Evolutionary conservation across 768 basidiomycete genomes (phyloP).

Genomic region (Paxillus ammoniavirescens): DNA sequence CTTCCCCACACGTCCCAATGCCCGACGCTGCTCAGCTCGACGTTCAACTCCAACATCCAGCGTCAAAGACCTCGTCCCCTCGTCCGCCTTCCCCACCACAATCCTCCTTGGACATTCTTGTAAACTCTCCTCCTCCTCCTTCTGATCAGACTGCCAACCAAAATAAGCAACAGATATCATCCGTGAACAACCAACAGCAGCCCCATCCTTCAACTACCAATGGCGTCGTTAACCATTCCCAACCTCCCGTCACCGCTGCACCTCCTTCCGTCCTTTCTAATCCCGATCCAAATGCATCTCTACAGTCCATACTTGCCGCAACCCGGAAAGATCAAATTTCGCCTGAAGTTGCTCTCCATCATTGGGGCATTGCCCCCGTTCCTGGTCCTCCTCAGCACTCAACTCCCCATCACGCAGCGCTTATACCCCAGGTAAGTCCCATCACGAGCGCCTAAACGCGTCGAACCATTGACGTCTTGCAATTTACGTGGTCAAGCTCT

Average conservation of each 20-base stretch:
- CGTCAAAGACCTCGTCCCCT: slow-evolving; percentile 44
- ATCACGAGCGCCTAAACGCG: slow-evolving; percentile 29
- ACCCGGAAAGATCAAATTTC: slow-evolving; percentile 31
- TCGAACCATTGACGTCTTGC: slow-evolving; percentile 15
- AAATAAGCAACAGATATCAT: slow-evolving; percentile 32
- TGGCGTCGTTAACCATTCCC: slow-evolving; percentile 28
- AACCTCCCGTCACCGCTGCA: slow-evolving; percentile 28
- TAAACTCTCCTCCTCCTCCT: slow-evolving; percentile 28
- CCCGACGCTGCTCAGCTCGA: slow-evolving; percentile 35
- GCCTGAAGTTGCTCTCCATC: slow-evolving; percentile 31
- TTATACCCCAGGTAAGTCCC: slow-evolving; percentile 40
- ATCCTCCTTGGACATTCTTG: slow-evolving; percentile 39
- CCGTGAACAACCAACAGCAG: slow-evolving; percentile 21
- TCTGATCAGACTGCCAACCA: slow-evolving; percentile 31
- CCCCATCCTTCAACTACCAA: slow-evolving; percentile 23
- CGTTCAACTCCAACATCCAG: slow-evolving; percentile 30
- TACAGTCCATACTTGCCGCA: slow-evolving; percentile 38
- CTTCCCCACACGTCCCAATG: slow-evolving; percentile 42
- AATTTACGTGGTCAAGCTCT: slow-evolving; percentile 21
- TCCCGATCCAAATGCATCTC: slow-evolving; percentile 38
- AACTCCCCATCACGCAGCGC: slow-evolving; percentile 26
- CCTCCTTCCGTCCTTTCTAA: slow-evolving; percentile 36
- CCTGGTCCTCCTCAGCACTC: slow-evolving; percentile 28
- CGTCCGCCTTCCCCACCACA: slow-evolving; percentile 43
- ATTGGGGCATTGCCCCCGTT: slow-evolving; percentile 36